A percentile compares a stretch with the other conserved stretches of the same genome.
Conservation (phyloP, 2,329 filamentous ascomycete genomes). For the Monosporascus sp. region DNA sequence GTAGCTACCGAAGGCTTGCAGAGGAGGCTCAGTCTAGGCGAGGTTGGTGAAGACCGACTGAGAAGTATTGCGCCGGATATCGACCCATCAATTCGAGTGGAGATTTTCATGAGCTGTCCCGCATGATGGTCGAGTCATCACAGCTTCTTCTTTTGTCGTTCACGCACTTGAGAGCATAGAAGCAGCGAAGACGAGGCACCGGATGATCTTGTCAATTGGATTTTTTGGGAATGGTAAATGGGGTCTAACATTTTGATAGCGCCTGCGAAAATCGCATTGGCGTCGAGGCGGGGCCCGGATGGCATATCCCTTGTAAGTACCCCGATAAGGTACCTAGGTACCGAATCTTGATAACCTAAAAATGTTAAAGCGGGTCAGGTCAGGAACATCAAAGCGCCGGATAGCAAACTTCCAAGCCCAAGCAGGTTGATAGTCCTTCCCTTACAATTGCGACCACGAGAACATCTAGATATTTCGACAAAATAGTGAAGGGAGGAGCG, state of each 20-base stretch:
- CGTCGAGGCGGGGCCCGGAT: not conserved
- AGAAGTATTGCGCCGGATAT: constrained; percentile 52
- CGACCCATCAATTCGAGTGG: constrained; percentile 54
- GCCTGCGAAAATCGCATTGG: not conserved
- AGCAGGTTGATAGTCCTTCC: not conserved
- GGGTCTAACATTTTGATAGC: not conserved
- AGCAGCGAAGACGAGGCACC: not conserved
- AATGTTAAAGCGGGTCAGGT: not conserved
- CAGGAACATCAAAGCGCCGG: not conserved
- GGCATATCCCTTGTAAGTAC: too few species aligned
- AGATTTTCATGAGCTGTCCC: constrained; percentile 55
- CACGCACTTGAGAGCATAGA: not conserved
- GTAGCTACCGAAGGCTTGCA: constrained; percentile 1
- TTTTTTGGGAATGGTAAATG: not conserved
- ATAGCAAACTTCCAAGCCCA: not conserved
- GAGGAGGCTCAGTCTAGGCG: constrained; percentile 19
- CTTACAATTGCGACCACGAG: not conserved
- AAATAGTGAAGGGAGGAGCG: too few species aligned
- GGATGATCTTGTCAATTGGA: not conserved
- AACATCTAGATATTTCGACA: not conserved
- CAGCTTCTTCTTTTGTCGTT: constrained; percentile 13
- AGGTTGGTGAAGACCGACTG: constrained; percentile 35
- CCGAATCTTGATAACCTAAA: not conserved
- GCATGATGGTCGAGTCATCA: constrained; percentile 30
- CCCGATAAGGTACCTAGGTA: too few species aligned